Percentiles rank a stretch among this genome's conserved stretches.
These are phyloP conservation scores for Fusarium sp. DNA, from an alignment of 2,329 filamentous ascomycete species.

Conservation along the genomic window DNA sequence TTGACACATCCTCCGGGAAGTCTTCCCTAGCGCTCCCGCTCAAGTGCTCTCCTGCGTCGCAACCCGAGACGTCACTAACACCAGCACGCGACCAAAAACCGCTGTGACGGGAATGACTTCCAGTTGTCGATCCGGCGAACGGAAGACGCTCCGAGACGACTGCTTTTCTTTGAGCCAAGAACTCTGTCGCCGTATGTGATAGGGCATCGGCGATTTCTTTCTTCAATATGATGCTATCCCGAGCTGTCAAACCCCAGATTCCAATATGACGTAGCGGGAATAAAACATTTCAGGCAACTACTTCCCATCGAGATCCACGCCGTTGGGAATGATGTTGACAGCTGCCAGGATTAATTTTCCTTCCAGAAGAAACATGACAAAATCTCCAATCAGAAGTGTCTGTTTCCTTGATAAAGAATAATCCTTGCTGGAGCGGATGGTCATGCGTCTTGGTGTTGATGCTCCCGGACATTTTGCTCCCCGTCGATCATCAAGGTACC, in stretches of 20 bases:
- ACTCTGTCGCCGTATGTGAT: not conserved
- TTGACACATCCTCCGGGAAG: constrained; percentile 5
- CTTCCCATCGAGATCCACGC: constrained; percentile 23
- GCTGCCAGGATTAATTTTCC: not conserved
- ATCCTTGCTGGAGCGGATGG: not conserved
- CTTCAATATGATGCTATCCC: constrained; percentile 21
- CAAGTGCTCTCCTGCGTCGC: not conserved
- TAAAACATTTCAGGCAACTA: not conserved
- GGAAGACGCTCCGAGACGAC: not conserved
- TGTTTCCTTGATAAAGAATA: not conserved
- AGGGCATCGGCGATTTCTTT: constrained; percentile 5
- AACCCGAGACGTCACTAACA: constrained; percentile 19
- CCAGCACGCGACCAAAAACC: not conserved
- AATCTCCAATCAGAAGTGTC: not conserved
- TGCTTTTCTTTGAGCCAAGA: not conserved
- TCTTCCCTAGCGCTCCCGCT: constrained; percentile 34
- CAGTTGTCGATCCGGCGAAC: constrained; percentile 16
- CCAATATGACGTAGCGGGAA: constrained; percentile 32
- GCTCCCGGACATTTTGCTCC: constrained; percentile 33
- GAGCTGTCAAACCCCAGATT: constrained; percentile 12
- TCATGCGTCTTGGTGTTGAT: constrained; percentile 1
- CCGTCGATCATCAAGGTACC: not conserved
- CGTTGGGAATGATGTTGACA: constrained; percentile 5
- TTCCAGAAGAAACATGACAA: constrained; percentile 2
- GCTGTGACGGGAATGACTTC: constrained; percentile 13